These are phyloP conservation scores for Penicillium carneum DNA, from an alignment of 2,329 filamentous ascomycete species.

Conservation along the genomic window DNA sequence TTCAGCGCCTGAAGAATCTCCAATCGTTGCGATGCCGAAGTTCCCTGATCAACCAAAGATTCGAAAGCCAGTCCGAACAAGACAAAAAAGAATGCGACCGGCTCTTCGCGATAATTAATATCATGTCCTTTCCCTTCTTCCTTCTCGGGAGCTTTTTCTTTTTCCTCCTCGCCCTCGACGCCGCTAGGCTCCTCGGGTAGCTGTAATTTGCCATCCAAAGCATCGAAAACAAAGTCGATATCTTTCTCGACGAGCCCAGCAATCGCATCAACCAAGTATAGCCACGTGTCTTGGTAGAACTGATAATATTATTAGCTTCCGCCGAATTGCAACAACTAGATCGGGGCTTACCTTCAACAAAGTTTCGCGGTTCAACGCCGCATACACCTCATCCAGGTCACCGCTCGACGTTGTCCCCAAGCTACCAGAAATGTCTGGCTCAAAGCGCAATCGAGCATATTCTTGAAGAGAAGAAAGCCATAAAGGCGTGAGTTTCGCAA, in stretches of 20 bases:
- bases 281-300: conserved; percentile 97
- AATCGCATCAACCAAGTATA: conserved; percentile 95
- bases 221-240: conserved; percentile 96
- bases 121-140: conserved; percentile 69
- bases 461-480: conserved; percentile 94
- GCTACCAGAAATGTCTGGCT: conserved; percentile 94
- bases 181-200: conserved; percentile 41
- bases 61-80: conserved; percentile 96
- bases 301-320: conserved; percentile 34
- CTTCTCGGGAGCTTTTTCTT: conserved; percentile 28
- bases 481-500: conserved; percentile 85
- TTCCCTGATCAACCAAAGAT: conserved; percentile 82
- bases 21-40: conserved; percentile 77
- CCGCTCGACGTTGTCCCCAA: conserved; percentile 82
- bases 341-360: conserved; percentile 68
- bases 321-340: neutral
- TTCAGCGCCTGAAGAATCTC: conserved; percentile 90
- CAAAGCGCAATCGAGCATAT: conserved; percentile 90
- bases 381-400: conserved; percentile 91
- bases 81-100: conserved; percentile 98
- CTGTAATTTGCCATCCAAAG: conserved; percentile 79
- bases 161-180: conserved; percentile 31
- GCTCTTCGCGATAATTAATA: conserved; percentile 97
- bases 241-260: conserved; percentile 97
- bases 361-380: conserved; percentile 91